Percentiles rank a stretch among this genome's conserved stretches.
phyloP scores from a whole-genome alignment of 164 flowering plant genomes.

The Piper betle region DNA sequence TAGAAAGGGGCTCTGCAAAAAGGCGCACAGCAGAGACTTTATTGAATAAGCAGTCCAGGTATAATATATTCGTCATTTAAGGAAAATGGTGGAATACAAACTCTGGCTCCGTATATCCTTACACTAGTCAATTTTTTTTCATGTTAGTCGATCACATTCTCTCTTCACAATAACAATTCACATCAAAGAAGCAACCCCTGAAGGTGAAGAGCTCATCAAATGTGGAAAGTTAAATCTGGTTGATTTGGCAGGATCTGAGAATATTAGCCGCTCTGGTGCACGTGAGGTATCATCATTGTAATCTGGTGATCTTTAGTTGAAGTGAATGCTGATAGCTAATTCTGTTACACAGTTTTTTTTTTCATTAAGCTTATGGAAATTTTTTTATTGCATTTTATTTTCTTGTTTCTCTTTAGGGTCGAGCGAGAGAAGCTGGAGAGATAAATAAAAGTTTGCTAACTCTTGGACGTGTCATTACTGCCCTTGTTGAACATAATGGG shows the following conservation, averaged over 20 bases:
- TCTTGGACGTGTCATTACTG: slow-evolving; percentile 85
- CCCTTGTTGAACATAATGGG: slow-evolving; percentile 94
- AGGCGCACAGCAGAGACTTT: slow-evolving; percentile 96
- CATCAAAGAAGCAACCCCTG: slow-evolving; percentile 93
- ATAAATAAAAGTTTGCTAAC: slow-evolving; percentile 94
- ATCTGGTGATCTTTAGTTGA: not conserved
- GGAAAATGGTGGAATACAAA: not conserved
- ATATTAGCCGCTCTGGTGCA: slow-evolving; percentile 98
- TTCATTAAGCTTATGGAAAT: not conserved
- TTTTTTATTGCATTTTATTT: not conserved
- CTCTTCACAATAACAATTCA: slow-evolving; percentile 89
- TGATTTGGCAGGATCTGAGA: slow-evolving; percentile 97
- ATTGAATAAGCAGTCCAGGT: slow-evolving; percentile 94
- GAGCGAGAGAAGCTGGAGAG: slow-evolving; percentile 99
- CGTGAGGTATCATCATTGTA: slow-evolving; percentile 53
- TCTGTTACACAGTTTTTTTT: not conserved
- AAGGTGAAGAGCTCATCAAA: slow-evolving; percentile 95
- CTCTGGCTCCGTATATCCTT: not conserved
- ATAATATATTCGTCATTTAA: not conserved
- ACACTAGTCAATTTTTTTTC: not conserved
- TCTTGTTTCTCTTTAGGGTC: slow-evolving; percentile 35
- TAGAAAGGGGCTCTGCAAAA: slow-evolving; percentile 91
- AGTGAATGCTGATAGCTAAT: not conserved
- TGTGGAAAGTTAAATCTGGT: slow-evolving; percentile 97
- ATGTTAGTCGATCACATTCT: slow-evolving; percentile 91